These are phyloP conservation scores for Blastobotrys aristatus DNA, from an alignment of 1,139 yeast genomes.

Conservation along the genomic window DNA sequence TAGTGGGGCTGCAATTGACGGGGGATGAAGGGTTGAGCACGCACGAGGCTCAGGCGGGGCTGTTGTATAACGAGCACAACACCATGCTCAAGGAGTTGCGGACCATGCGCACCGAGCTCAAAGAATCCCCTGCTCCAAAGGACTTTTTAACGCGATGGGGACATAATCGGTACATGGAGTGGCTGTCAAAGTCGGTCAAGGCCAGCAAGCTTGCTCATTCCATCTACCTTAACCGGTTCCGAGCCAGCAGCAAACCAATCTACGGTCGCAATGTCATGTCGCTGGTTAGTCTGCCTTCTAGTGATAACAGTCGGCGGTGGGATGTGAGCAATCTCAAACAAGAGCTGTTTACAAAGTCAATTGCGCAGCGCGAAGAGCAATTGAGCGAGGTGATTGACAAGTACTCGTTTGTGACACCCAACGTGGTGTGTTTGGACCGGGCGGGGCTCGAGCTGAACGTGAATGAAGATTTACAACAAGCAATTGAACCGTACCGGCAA, in stretches of 20 bases:
- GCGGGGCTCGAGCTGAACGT: conserved; percentile 51
- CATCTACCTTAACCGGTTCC: conserved; percentile 51
- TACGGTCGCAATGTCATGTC: conserved; percentile 29
- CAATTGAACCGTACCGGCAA: conserved; percentile 16
- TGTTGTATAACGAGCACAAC: conserved; percentile 44
- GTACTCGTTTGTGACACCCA: conserved; percentile 84
- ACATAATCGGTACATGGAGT: conserved; percentile 55
- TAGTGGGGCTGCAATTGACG: conserved; percentile 53
- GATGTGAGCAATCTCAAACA: conserved; percentile 19
- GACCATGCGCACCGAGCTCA: conserved; percentile 16
- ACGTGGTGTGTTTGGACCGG: conserved; percentile 74
- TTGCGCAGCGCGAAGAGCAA: conserved; percentile 41
- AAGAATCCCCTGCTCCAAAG: conserved; percentile 34
- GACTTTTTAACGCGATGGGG: conserved; percentile 50
- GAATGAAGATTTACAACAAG: conserved; percentile 21
- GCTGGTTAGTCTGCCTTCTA: conserved; percentile 6
- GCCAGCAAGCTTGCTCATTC: conserved; percentile 50
- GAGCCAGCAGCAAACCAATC: conserved; percentile 31
- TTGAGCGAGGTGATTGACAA: conserved; percentile 58
- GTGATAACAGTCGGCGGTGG: conserved; percentile 21
- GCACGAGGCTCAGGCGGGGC: conserved; percentile 46
- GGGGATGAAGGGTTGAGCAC: conserved; percentile 48
- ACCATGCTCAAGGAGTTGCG: conserved; percentile 27
- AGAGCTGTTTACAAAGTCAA: conserved; percentile 37
- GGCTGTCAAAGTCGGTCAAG: conserved; percentile 40